These are phyloP conservation scores for Ustilago vetiveriae DNA, from an alignment of 1,284 basidiomycete genomes.

Conservation along the genomic window DNA sequence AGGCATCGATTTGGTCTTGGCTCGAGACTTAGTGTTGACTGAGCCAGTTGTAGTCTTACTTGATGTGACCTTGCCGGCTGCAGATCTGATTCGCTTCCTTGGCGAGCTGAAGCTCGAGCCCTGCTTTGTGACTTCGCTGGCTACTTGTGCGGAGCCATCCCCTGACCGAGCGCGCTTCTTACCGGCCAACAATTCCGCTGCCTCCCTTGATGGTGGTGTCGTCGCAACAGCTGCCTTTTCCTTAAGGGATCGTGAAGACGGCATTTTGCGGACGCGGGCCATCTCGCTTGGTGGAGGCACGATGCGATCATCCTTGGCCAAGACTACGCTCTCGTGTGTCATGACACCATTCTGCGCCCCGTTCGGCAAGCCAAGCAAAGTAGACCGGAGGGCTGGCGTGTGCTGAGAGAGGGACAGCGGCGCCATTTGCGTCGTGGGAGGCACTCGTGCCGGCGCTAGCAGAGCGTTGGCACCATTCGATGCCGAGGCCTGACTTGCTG, in stretches of 20 bases:
- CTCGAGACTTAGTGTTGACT: conserved; percentile 1
- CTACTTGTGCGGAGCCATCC: neutral
- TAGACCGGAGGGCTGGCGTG: neutral
- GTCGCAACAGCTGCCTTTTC: conserved; percentile 1
- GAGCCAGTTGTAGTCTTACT: conserved; percentile 4
- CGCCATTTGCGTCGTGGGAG: conserved; percentile 23
- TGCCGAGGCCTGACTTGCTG: conserved; percentile 2
- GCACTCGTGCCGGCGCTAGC: conserved; percentile 11
- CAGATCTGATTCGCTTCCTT: conserved; percentile 19
- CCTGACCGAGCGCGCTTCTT: conserved; percentile 23
- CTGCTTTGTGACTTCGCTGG: neutral
- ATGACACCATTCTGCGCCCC: neutral
- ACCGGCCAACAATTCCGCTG: neutral
- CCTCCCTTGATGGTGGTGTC: neutral
- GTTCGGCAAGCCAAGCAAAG: neutral
- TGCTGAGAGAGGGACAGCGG: conserved; percentile 20
- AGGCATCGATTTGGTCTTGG: neutral
- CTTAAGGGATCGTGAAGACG: conserved; percentile 23
- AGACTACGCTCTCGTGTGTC: conserved; percentile 15
- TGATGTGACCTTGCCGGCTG: neutral
- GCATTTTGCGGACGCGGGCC: conserved; percentile 7
- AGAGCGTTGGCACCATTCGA: conserved; percentile 4
- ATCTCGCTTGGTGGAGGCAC: conserved; percentile 18
- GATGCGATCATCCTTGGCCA: conserved; percentile 17
- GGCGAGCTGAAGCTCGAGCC: conserved; percentile 2